A percentile compares a stretch with the other conserved stretches of the same genome.
Evolutionary conservation across 257 asterid species (phyloP).

Genomic region (Solanum gandarillasii): DNA sequence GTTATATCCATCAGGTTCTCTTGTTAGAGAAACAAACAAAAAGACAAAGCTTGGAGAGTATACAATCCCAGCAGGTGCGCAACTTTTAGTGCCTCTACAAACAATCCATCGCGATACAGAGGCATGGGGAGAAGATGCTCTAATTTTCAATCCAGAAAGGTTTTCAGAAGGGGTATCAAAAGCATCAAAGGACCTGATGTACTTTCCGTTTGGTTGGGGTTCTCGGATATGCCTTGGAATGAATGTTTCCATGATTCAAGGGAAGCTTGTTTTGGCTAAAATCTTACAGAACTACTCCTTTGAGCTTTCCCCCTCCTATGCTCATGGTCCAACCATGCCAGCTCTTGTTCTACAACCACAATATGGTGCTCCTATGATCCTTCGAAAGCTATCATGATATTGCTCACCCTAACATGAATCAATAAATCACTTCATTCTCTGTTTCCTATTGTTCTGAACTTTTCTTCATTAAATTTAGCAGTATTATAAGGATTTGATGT

Average conservation of each 20-base stretch:
- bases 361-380: neutral
- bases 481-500: too few relatives aligned
- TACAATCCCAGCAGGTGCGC: neutral
- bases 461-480: neutral
- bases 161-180: conserved; percentile 2
- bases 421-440: neutral
- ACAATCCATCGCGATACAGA: neutral
- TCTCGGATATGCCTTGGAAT: conserved; percentile 1
- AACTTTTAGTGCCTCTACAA: neutral
- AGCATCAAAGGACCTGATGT: neutral
- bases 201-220: conserved; percentile 9
- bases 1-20: conserved; percentile 2
- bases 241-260: neutral
- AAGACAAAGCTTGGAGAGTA: neutral
- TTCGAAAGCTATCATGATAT: neutral
- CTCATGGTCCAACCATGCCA: neutral
- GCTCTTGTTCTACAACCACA: neutral
- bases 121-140: conserved; percentile 5
- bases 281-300: neutral
- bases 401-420: neutral
- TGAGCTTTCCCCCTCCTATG: neutral
- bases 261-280: neutral
- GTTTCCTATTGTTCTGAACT: neutral
- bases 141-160: conserved; percentile 5
- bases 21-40: neutral